Evolutionary conservation across 208 protist species (phyloP), one percentile per base, ranked within the genome.

Genomic region (Acanthamoeba castellanii): DNA sequence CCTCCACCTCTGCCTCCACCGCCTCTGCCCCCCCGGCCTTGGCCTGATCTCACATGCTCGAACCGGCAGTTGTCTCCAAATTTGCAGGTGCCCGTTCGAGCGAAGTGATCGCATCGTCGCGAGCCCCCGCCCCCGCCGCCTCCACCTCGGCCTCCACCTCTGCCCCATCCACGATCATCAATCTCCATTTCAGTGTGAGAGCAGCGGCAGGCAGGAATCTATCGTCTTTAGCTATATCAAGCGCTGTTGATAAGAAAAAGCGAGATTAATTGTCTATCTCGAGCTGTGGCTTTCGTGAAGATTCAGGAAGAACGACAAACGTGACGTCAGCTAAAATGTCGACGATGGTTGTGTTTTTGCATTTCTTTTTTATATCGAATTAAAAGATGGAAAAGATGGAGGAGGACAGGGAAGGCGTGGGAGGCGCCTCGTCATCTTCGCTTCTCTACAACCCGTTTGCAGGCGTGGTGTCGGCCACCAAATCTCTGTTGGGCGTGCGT

Each of bases 11-110:
- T 20, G 45, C 82, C 82, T 9, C 84, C 84, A 72, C 81, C 50
- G 9, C 81, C 42, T 11, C 81, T 42, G 20, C 82, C 82, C 20
- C 82, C 82, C 9, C 50, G 16, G 47, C 85, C 85, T 76, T 55
- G 59, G 37, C 20, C 20, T 0, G 34, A 6, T 13, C 34, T 74
- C 61, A 74, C 85, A 52, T 92, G 85, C 37, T 55, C 27, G 45
- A 34, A 92, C 20, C 64, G 55, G 37, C 85, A 92, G 55, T 50
- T 92, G 59, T 92, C 64, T 14, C 85, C 85, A 37, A 92, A 92
- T 59, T 52, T 72, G 37, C 85, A 92, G 4, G 0, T 47, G 32
- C 85, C 85, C 3, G 34, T 50, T 25, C 61, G 30, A 20, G 22
- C 25, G 85, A 92, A 92, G 37, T 76, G 34, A 16, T 92, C 64